Percentiles rank a stretch among this genome's conserved stretches.
Evolutionary conservation across 257 asterid species (phyloP).

Genomic region (Eucommia ulmoides): DNA sequence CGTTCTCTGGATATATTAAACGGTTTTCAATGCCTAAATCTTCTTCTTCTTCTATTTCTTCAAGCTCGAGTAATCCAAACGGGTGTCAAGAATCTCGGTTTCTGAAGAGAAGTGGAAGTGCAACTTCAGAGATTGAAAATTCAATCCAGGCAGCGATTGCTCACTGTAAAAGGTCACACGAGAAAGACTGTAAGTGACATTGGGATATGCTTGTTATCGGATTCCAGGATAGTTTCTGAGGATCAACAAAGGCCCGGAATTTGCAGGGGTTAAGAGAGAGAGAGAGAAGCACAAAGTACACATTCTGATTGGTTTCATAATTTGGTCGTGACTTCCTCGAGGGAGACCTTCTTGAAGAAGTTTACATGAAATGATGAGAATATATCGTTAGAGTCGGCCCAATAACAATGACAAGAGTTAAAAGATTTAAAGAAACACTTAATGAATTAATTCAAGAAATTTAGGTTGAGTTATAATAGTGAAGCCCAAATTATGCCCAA

Average conservation of each 20-base stretch:
- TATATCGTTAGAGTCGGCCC: too few species aligned
- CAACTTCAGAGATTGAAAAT: conserved; percentile 42
- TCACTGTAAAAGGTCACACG: conserved; percentile 64
- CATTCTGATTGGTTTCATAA: too few species aligned
- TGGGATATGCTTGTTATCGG: conserved; percentile 13
- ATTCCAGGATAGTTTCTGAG: conserved; percentile 15
- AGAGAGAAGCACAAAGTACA: too few species aligned
- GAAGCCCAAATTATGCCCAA: too few species aligned
- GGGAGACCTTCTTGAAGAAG: too few species aligned
- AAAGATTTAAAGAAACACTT: too few species aligned
- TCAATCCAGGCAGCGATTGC: conserved; percentile 85
- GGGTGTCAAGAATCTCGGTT: conserved; percentile 24
- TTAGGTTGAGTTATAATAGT: too few species aligned
- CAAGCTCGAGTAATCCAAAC: conserved; percentile 39
- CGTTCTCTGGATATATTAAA: conserved; percentile 67
- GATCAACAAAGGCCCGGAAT: conserved; percentile 15
- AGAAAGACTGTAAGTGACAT: conserved; percentile 17
- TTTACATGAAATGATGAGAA: too few species aligned
- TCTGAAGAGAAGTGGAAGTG: conserved; percentile 58
- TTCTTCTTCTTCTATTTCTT: conserved; percentile 41
- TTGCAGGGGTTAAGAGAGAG: too few species aligned
- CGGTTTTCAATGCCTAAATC: conserved; percentile 47
- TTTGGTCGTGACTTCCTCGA: too few species aligned
- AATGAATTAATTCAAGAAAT: too few species aligned
- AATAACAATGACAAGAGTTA: too few species aligned